phyloP scores from a whole-genome alignment of 805 yeast species.

The Barnettozyma wickerhamii region DNA sequence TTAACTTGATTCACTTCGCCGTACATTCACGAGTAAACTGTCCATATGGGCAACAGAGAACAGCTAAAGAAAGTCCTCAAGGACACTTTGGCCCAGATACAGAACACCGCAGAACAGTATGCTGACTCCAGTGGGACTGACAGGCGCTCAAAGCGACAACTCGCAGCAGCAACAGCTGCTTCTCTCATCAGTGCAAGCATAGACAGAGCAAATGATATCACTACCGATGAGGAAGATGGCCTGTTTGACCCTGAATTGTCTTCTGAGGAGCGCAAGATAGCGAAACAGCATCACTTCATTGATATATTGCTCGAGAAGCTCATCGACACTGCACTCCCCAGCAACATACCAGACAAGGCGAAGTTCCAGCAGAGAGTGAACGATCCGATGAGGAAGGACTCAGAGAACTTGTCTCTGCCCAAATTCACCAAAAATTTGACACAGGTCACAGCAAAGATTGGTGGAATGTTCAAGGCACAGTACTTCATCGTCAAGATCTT shows the following conservation, averaged over 20 bases:
- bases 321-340: conserved; percentile 45
- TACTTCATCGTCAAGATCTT: conserved; percentile 55
- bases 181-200: conserved; percentile 40
- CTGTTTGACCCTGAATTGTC: conserved; percentile 18
- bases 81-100: conserved; percentile 5
- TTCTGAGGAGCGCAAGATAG: conserved; percentile 11
- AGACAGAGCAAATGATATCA: conserved; percentile 29
- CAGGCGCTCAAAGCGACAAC: conserved; percentile 13
- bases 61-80: conserved; percentile 3
- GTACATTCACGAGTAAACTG: too few species aligned
- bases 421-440: conserved; percentile 54
- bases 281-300: conserved; percentile 42
- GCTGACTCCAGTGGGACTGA: conserved; percentile 3
- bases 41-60: background rate
- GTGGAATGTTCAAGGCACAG: conserved; percentile 54
- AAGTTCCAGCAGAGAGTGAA: conserved; percentile 36
- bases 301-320: conserved; percentile 54
- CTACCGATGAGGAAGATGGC: conserved; percentile 24
- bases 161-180: conserved; percentile 40
- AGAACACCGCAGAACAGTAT: conserved; percentile 7
- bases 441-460: conserved; percentile 49
- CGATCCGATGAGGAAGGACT: conserved; percentile 40
- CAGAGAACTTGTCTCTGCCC: conserved; percentile 55
- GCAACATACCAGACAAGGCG: conserved; percentile 44
- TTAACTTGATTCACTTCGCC: too few species aligned